Evolutionary conservation across 768 basidiomycete genomes (phyloP).

Genomic region (Podaxis sp.): DNA sequence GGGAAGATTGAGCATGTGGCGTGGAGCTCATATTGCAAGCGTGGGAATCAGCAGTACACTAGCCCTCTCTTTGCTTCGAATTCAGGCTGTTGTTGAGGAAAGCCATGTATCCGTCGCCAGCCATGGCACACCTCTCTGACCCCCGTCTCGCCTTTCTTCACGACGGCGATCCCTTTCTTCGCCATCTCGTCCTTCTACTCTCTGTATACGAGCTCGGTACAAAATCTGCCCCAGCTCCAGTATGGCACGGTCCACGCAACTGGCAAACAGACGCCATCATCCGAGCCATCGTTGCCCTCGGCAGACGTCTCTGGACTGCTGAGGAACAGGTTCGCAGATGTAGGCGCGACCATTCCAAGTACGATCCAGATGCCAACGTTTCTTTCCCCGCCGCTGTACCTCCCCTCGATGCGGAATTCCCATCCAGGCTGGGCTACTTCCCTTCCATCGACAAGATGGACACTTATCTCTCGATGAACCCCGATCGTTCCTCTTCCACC

Average conservation of each 20-base stretch:
- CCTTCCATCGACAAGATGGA: not conserved
- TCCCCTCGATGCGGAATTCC: constrained; percentile 7
- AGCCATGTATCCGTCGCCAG: not conserved
- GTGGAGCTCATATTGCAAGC: not conserved
- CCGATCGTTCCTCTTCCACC: not conserved
- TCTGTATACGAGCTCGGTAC: constrained; percentile 55
- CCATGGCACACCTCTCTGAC: not conserved
- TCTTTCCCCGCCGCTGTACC: constrained; percentile 8
- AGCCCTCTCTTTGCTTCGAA: too few relatives aligned
- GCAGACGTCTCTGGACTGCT: constrained; percentile 55
- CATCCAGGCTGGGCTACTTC: constrained; percentile 5
- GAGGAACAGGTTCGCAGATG: constrained; percentile 35
- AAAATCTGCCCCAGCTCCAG: constrained; percentile 39
- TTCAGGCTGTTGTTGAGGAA: not conserved
- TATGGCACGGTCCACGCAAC: constrained; percentile 49
- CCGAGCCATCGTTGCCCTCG: constrained; percentile 49
- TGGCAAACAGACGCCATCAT: constrained; percentile 60
- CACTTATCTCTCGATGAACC: not conserved
- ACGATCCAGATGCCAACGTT: constrained; percentile 5
- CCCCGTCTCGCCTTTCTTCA: constrained; percentile 1
- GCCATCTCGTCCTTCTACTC: constrained; percentile 55
- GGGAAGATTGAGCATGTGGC: not conserved
- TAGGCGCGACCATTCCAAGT: not conserved
- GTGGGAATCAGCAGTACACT: not conserved
- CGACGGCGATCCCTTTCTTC: constrained; percentile 24